These are phyloP conservation scores for Zygnema cylindricum DNA, from an alignment of 139 green algal species.

Conservation along the genomic window DNA sequence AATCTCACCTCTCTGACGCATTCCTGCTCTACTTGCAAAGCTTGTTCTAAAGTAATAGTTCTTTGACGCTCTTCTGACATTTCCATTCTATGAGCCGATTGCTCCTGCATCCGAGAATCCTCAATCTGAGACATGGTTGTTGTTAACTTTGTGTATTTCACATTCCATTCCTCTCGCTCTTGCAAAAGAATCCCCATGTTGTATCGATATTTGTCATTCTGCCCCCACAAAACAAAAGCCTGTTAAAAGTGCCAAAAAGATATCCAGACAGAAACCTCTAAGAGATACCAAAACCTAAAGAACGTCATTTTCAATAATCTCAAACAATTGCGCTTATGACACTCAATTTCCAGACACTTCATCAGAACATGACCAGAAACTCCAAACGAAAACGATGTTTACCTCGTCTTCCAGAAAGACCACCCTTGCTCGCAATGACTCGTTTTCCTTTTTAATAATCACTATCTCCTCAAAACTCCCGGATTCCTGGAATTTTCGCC, in stretches of 20 bases:
- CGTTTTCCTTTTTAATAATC: neutral
- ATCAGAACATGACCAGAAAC: neutral
- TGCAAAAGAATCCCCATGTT: constrained; percentile 46
- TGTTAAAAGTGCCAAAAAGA: neutral
- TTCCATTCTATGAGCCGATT: constrained; percentile 7
- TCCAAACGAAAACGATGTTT: neutral
- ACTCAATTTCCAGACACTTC: neutral
- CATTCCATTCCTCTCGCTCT: constrained; percentile 28
- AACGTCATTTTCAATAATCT: neutral
- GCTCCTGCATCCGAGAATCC: constrained; percentile 27
- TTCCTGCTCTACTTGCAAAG: constrained; percentile 33
- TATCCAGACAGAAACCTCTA: neutral
- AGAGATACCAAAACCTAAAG: no score
- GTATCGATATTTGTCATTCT: constrained; percentile 38
- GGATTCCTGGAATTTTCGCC: neutral
- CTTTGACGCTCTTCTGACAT: neutral
- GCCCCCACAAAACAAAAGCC: neutral
- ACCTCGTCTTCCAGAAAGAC: neutral
- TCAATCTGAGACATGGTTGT: constrained; percentile 19
- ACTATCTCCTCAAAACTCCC: neutral
- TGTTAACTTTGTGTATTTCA: constrained; percentile 23
- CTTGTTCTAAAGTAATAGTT: neutral
- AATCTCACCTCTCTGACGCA: constrained; percentile 30
- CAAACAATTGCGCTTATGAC: neutral
- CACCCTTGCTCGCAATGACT: neutral